Conservation (phyloP, 306 rosid genomes). For the Corylus heterophylla region DNA sequence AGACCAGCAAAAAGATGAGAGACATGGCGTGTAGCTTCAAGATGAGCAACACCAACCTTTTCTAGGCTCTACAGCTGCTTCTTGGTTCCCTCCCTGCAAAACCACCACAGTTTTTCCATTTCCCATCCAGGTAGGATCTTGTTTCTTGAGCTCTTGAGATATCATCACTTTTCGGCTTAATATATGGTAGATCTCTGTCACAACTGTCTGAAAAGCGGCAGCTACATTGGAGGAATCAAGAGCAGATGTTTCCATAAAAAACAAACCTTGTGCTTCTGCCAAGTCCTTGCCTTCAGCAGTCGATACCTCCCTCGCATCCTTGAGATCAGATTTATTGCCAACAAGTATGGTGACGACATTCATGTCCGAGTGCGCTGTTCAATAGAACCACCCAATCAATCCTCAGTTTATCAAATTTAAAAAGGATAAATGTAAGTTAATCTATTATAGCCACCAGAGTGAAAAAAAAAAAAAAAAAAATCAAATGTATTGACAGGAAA, state of each 20-base stretch:
- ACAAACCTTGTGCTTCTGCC: slow-evolving; percentile 95
- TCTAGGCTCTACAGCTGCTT: slow-evolving; percentile 43
- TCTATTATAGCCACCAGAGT: background rate
- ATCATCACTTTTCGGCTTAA: slow-evolving; percentile 91
- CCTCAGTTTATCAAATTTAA: slow-evolving; percentile 32
- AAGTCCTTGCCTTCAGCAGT: slow-evolving; percentile 84
- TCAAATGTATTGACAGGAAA: background rate
- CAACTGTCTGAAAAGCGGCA: slow-evolving; percentile 89
- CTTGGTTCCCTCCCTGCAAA: slow-evolving; percentile 52
- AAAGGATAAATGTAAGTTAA: slow-evolving; percentile 8
- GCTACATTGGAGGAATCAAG: slow-evolving; percentile 91
- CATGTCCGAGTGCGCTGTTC: slow-evolving; percentile 98
- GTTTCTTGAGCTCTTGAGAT: slow-evolving; percentile 78
- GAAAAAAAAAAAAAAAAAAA: background rate
- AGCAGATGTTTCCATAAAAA: slow-evolving; percentile 96
- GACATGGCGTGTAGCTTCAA: slow-evolving; percentile 23
- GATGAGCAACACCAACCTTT: slow-evolving; percentile 81
- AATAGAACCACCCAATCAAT: slow-evolving; percentile 52
- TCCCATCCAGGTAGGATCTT: slow-evolving; percentile 55
- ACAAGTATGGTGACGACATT: slow-evolving; percentile 92
- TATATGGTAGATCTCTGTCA: slow-evolving; percentile 88
- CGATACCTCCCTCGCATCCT: slow-evolving; percentile 91
- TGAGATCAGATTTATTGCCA: slow-evolving; percentile 95
- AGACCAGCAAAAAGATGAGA: slow-evolving; percentile 23
- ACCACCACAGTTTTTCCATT: slow-evolving; percentile 84